Evolutionary conservation across 148 eudicot genomes (phyloP).

Genomic region (Hydrangea macrophylla): DNA sequence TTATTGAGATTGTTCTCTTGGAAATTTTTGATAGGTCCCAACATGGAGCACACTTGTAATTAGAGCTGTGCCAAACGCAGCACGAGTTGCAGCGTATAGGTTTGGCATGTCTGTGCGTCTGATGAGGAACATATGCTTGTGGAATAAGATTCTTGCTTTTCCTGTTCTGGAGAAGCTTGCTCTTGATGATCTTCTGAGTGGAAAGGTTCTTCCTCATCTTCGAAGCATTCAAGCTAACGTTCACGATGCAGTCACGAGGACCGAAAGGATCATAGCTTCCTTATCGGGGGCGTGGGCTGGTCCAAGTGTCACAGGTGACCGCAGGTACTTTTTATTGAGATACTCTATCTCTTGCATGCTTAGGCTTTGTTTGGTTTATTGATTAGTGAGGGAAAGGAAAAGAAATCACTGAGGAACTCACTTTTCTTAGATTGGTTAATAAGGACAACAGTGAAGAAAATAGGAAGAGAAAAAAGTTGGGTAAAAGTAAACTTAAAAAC

Average conservation of each 20-base stretch:
- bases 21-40: constrained; percentile 54
- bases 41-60: constrained; percentile 73
- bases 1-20: not conserved
- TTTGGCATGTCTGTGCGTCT: constrained; percentile 85
- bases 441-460: no score
- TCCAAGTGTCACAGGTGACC: constrained; percentile 53
- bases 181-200: constrained; percentile 69
- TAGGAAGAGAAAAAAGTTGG: no score
- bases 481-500: no score
- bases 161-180: constrained; percentile 77
- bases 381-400: no score
- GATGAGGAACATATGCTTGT: constrained; percentile 81
- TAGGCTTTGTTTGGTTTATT: no score
- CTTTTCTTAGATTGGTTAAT: no score
- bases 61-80: constrained; percentile 86
- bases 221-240: constrained; percentile 65
- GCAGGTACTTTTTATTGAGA: constrained; percentile 42
- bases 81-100: constrained; percentile 76
- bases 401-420: no score
- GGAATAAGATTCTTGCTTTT: constrained; percentile 74
- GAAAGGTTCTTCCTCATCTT: constrained; percentile 85
- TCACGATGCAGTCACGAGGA: constrained; percentile 78
- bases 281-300: constrained; percentile 81
- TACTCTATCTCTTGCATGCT: not conserved
- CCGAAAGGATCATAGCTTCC: constrained; percentile 77